Evolutionary conservation across 2,329 filamentous ascomycete genomes (phyloP).

Genomic region (Fusarium sp.): DNA sequence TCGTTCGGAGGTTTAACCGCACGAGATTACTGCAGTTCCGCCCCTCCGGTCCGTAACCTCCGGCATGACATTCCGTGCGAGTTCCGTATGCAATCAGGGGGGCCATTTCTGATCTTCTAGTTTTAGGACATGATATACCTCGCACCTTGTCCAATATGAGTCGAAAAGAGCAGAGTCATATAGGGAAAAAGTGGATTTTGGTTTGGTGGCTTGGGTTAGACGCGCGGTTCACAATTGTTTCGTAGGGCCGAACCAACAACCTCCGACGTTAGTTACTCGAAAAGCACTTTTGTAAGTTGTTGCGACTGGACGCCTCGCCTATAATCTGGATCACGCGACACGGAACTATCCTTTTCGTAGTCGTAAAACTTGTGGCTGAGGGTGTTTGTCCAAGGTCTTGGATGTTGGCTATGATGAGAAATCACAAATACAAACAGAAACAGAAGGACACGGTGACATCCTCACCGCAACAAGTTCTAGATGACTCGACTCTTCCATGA

Average conservation of each 20-base stretch:
- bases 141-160: slow-evolving; percentile 1
- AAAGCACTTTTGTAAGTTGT: not conserved
- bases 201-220: not conserved
- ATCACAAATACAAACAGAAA: too few species aligned
- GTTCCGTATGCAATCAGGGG: slow-evolving; percentile 26
- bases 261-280: not conserved
- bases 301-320: slow-evolving; percentile 24
- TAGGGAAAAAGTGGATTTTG: slow-evolving; percentile 25
- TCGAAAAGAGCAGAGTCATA: not conserved
- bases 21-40: slow-evolving; percentile 15
- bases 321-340: not conserved
- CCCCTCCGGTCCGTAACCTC: slow-evolving; percentile 11
- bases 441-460: not conserved
- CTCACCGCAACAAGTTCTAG: slow-evolving; percentile 17
- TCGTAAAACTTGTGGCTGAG: slow-evolving; percentile 9
- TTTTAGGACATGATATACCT: too few species aligned
- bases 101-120: too few species aligned
- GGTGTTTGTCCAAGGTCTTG: not conserved
- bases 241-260: not conserved
- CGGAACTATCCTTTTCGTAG: not conserved
- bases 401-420: too few species aligned
- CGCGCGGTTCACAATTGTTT: not conserved
- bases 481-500: not conserved
- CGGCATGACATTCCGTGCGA: slow-evolving; percentile 27
- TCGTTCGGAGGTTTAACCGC: slow-evolving; percentile 15